These are phyloP conservation scores for Cutaneotrichosporon sp. DNA, from an alignment of 1,284 basidiomycete species.

Conservation along the genomic window DNA sequence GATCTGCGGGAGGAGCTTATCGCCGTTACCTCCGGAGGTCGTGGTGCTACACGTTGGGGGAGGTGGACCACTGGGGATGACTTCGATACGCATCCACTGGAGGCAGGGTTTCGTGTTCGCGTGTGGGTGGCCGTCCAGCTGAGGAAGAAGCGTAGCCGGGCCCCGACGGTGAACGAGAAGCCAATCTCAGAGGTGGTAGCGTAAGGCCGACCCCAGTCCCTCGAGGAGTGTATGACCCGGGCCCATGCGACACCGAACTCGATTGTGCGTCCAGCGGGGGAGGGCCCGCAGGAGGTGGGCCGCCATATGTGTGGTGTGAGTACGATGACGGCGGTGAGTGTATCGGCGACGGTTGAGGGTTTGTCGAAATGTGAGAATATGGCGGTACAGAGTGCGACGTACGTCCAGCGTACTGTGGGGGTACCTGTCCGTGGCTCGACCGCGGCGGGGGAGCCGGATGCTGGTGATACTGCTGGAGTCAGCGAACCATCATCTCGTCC, in stretches of 20 bases:
- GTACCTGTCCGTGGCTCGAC: background rate
- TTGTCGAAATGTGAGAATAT: background rate
- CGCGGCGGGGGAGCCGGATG: background rate
- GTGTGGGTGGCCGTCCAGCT: background rate
- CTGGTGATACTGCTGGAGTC: background rate
- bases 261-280: background rate
- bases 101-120: background rate
- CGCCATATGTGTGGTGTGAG: background rate
- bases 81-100: background rate
- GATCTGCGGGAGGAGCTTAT: background rate
- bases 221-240: conserved; percentile 1
- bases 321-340: background rate
- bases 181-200: background rate
- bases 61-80: background rate
- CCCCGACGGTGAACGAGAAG: background rate
- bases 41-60: background rate
- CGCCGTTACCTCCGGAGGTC: background rate
- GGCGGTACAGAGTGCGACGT: conserved; percentile 6
- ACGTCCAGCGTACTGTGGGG: background rate
- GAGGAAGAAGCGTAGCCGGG: background rate
- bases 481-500: background rate
- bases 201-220: background rate
- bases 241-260: background rate
- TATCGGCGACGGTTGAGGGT: conserved; percentile 3
- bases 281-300: background rate